Evolutionary conservation across 2,329 filamentous ascomycete genomes (phyloP).

Genomic region (Apiospora phragmitis): DNA sequence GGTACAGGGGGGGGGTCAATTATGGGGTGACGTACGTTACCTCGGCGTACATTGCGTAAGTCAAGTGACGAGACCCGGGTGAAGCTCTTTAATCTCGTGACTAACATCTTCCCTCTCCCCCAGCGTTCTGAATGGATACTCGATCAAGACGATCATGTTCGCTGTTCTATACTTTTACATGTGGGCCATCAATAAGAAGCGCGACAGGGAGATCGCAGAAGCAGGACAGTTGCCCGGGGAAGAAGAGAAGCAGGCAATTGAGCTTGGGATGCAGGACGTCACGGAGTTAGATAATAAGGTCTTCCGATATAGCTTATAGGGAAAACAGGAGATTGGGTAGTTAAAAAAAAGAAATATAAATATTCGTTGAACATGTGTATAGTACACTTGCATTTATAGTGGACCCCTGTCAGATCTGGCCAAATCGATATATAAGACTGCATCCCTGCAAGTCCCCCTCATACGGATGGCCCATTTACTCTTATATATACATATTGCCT

Average conservation of each 20-base stretch:
- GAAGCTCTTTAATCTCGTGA: background rate
- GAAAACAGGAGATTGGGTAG: background rate
- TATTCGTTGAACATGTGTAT: background rate
- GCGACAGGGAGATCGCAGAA: constrained; percentile 25
- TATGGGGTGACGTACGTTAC: too few relatives aligned
- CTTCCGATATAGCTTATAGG: constrained; percentile 29
- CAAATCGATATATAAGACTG: too few relatives aligned
- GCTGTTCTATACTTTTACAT: constrained; percentile 31
- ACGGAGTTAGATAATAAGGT: constrained; percentile 33
- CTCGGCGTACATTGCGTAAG: constrained; percentile 18
- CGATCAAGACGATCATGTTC: constrained; percentile 27
- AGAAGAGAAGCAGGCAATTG: constrained; percentile 29
- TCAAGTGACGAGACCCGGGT: background rate
- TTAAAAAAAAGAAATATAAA: background rate
- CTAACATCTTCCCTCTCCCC: constrained; percentile 8
- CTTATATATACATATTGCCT: too few relatives aligned
- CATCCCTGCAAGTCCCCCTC: too few relatives aligned
- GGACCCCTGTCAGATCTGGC: too few relatives aligned
- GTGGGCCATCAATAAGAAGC: constrained; percentile 27
- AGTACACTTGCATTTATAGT: background rate
- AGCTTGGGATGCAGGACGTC: constrained; percentile 32
- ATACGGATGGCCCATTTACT: too few relatives aligned
- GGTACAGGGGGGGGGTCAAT: too few relatives aligned
- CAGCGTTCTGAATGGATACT: constrained; percentile 31
- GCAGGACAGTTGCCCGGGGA: constrained; percentile 31